phyloP scores from a whole-genome alignment of 805 yeast genomes.

The Metschnikowia anglica region DNA sequence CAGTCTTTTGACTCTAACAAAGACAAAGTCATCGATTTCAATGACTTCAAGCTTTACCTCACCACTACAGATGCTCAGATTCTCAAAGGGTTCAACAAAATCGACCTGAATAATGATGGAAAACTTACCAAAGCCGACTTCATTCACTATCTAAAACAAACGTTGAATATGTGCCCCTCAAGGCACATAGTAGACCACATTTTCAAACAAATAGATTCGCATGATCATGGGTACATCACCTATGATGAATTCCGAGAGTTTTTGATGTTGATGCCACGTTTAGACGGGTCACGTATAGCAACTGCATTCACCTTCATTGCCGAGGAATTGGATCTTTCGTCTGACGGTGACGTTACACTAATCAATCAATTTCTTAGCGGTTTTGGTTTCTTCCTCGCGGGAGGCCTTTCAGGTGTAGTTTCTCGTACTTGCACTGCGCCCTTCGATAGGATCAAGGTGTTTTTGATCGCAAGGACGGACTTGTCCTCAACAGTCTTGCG shows the following conservation, averaged over 20 bases:
- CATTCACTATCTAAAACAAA: constrained; percentile 55
- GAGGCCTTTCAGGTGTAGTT: constrained; percentile 93
- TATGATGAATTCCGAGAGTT: constrained; percentile 86
- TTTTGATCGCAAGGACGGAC: constrained; percentile 87
- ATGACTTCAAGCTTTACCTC: constrained; percentile 66
- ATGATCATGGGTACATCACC: constrained; percentile 66
- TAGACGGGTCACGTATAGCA: constrained; percentile 69
- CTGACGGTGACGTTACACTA: constrained; percentile 91
- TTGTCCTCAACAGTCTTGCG: constrained; percentile 66
- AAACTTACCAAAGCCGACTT: constrained; percentile 64
- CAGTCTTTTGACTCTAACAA: constrained; percentile 56
- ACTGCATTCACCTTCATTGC: constrained; percentile 81
- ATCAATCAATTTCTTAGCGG: constrained; percentile 78
- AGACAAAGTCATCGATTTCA: constrained; percentile 58
- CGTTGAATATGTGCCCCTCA: constrained; percentile 54
- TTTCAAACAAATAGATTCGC: constrained; percentile 54
- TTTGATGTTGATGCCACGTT: constrained; percentile 76
- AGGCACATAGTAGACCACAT: constrained; percentile 52
- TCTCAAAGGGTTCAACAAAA: constrained; percentile 59
- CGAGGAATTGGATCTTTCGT: constrained; percentile 75
- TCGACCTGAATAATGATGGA: constrained; percentile 77
- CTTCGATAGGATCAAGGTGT: constrained; percentile 91
- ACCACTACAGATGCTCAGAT: constrained; percentile 70
- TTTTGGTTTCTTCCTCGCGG: constrained; percentile 88
- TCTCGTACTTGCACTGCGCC: constrained; percentile 98